Base-by-base conservation (phyloP, 306 rosid genomes). In the Senna siamea region DNA sequence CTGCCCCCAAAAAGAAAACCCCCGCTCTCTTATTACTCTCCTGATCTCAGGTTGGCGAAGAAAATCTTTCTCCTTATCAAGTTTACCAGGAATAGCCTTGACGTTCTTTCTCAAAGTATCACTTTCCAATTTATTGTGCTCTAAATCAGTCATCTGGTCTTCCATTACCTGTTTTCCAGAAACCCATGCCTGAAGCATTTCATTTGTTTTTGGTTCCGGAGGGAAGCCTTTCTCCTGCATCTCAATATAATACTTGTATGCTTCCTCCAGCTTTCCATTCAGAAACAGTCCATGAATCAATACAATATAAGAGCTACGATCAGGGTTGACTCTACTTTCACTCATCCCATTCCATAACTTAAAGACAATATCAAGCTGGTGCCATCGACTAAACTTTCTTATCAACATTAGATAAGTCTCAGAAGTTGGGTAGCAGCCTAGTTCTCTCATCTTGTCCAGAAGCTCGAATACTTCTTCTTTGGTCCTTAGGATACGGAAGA, bases 241-340 rank as follows among this genome's bases (percentile, higher is more conserved):
- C 82, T 91, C 97, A 66, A 64, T 37, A 70, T 93, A 93, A 73
- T 86, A 93, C 73, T 73, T 85, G 84, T 86, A 32, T 26, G 97
- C 98, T 83, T 91, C 89, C 68, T 91, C 89, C 66, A 93, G 62
- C 76, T 82, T 86, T 34, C 89, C 90, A 71, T 88, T 91, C 78
- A 93, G 77, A 90, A 93, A 93, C 48, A 93, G 87, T 15, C 98
- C 98, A 75, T 93, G 98, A 65, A 93, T 88, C 79, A 93, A 81
- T 74, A 88, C 96, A 30, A 88, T 88, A 63, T 91, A 93, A 1
- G 94, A 86, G 82, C 97, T 89, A 18, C 97, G 97, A 78, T 93
- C 97, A 37, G 84, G 96, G 61, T 82, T 30, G 54, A 82, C 80
- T 79, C 89, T 91, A 75, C 58, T 84, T 41, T 82, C 87, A 66